Percentiles rank a stretch among this genome's conserved stretches.
Evolutionary conservation across 78 protist species (phyloP).

Genomic region (Mastigamoeba balamuthi): DNA sequence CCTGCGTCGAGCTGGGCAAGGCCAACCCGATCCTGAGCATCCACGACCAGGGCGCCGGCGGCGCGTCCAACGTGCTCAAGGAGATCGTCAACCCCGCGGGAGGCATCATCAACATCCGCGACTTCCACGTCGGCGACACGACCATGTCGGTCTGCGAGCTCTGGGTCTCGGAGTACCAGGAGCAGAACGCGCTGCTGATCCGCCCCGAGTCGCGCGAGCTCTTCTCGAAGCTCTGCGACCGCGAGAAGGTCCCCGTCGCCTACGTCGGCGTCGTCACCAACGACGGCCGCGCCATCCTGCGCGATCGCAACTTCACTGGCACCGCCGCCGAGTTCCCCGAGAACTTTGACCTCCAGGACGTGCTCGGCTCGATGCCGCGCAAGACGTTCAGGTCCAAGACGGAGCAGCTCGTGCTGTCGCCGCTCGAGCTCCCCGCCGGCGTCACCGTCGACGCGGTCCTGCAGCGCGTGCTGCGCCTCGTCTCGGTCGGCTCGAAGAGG

Average conservation of each 20-base stretch:
- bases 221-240: constrained; percentile 23
- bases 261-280: constrained; percentile 63
- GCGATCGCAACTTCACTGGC: constrained; percentile 1
- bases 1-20: constrained; percentile 60
- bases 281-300: constrained; percentile 43
- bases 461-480: constrained; percentile 56
- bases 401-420: neutral
- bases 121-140: constrained; percentile 35
- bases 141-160: constrained; percentile 67
- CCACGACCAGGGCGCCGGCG: constrained; percentile 84
- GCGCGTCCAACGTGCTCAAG: constrained; percentile 71
- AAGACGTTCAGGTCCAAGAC: constrained; percentile 41
- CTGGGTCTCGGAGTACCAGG: constrained; percentile 86
- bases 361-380: constrained; percentile 57
- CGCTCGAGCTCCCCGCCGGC: constrained; percentile 10
- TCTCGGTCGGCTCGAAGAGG: constrained; percentile 80
- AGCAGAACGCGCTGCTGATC: constrained; percentile 57
- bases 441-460: neutral
- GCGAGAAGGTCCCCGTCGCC: constrained; percentile 58
- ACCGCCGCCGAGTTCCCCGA: constrained; percentile 54
- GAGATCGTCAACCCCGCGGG: constrained; percentile 71
- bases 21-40: constrained; percentile 72
- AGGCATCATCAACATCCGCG: constrained; percentile 34
- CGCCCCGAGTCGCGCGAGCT: constrained; percentile 2
- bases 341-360: constrained; percentile 13